These are phyloP conservation scores for Rubroshorea leprosula DNA, from an alignment of 345 rosid species.

Conservation along the genomic window DNA sequence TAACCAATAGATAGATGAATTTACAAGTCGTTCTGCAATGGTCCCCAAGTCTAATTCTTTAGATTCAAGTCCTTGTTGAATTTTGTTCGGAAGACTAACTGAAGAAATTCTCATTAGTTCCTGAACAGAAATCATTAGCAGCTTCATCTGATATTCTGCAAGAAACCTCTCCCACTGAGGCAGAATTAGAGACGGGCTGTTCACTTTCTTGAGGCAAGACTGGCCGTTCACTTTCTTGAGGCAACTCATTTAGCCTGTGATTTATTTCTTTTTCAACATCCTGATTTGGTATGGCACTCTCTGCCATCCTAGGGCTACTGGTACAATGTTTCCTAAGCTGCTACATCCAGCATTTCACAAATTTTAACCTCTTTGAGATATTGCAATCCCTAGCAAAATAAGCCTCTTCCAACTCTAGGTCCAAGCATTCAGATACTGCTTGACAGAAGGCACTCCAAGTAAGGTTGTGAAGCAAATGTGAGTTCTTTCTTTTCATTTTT, in stretches of 20 bases:
- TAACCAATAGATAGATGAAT: constrained; percentile 50
- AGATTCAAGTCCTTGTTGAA: constrained; percentile 65
- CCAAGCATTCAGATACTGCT: constrained; percentile 41
- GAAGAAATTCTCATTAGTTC: constrained; percentile 56
- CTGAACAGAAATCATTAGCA: constrained; percentile 32
- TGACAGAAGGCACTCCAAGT: constrained; percentile 55
- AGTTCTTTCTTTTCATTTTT: constrained; percentile 32
- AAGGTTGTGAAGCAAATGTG: constrained; percentile 35
- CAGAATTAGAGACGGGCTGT: constrained; percentile 39
- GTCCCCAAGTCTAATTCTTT: constrained; percentile 70
- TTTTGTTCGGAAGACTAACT: constrained; percentile 48
- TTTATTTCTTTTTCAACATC: constrained; percentile 32
- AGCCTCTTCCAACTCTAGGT: constrained; percentile 51
- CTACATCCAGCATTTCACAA: constrained; percentile 91
- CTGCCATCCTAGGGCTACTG: constrained; percentile 24
- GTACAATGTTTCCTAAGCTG: constrained; percentile 49
- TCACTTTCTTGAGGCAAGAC: constrained; percentile 42
- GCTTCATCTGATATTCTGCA: constrained; percentile 52
- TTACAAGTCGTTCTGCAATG: constrained; percentile 77
- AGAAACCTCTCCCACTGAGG: constrained; percentile 54
- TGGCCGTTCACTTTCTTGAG: constrained; percentile 46
- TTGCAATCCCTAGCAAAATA: constrained; percentile 43
- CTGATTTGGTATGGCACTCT: constrained; percentile 21
- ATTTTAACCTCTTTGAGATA: constrained; percentile 68
- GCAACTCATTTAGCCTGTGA: constrained; percentile 27